Base-by-base conservation (phyloP, 176 grass and related monocot species). In the Phragmites australis region DNA sequence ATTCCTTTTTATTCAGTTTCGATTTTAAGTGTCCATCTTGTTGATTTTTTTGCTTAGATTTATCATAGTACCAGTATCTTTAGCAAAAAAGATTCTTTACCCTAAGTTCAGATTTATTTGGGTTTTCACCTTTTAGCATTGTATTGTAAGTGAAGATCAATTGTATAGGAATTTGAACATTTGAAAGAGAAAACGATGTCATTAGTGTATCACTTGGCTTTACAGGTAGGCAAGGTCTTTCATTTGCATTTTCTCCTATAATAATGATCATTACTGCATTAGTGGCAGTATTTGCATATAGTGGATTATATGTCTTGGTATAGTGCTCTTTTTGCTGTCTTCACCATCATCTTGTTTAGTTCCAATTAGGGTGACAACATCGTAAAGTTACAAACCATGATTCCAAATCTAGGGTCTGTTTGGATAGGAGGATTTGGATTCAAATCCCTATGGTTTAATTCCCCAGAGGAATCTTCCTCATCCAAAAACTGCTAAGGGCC, bases 21-120 rank as follows among this genome's bases (percentile, higher is more conserved):
- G 22, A 27, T 61, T 69, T n/a, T 12, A 59, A 51, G 62, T 41
- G 47, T 51, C 15, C 25, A 61, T 43, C 8, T 5, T 30, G 17
- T 62, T 42, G 5, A 80, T 25, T 34, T 49, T 60, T 25, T 26
- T 1, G 46, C 41, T 65, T 80, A 68, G 77, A 68, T 54, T 79
- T 5, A 79, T 67, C 3, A 1, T 16, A 48, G 46, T 48, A 48
- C 14, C 46, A 48, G 12, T 48, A 48, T 48, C 46, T 48, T n/a
- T n/a, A n/a, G n/a, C n/a, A n/a, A n/a, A n/a, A n/a, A n/a, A n/a
- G n/a, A n/a, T n/a, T n/a, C n/a, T n/a, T 37, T 37, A 37, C 34
- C 34, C 34, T 37, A 37, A 37, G 5, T 37, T 37, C 5, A 37
- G 34, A 37, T 37, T 37, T 5, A 37, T 37, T 37, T 37, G 34